Base-by-base conservation (phyloP, 495 filamentous ascomycete species). In the Annulohypoxylon moriforme region DNA sequence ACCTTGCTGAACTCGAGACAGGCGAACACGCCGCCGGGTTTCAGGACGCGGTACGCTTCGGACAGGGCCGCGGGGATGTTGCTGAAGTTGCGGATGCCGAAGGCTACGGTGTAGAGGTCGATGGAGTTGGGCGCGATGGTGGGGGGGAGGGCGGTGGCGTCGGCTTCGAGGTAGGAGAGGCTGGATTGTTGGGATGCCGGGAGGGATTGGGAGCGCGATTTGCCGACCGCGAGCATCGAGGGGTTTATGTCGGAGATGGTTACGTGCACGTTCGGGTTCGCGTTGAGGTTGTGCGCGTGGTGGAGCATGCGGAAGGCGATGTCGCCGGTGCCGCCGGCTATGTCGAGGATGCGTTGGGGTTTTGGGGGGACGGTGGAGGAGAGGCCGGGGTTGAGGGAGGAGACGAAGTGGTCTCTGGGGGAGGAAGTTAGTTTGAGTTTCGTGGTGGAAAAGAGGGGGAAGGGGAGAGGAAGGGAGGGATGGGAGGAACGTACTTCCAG, bases 301-400 rank as follows among this genome's bases (percentile, higher is more conserved):
- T 95, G 92, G 27, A 99, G 91, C 84, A 98, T 90, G 65, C 96
- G 94, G 87, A 98, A 97, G 36, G 96, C 96, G 79, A 99, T 97
- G 84, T 99, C 96, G 69, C 96, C 96, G 13, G 96, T 98, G 64
- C 96, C 96, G 79, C 96, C 96, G 49, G 96, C 96, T 50, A 99
- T 93, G 82, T 99, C 96, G 73, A 99, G 92, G 81, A 99, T 97
- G 73, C 89, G 92, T 69, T 80, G 86, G 18, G 84, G 80, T 18
- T 78, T 71, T 14, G 83, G 71, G 22, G 85, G 78, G 67, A 68
- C 80, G 58, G 85, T 81, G n/a, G 90, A 83, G 52, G 84, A 85
- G 53, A 89, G 87, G 69, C 96, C 96, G 1, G 96, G 96, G 82
- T 97, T 93, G 11, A 99, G 86, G 22, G 90, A 90, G 62, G 94